Base-by-base conservation (phyloP, 2,329 filamentous ascomycete species). In the Gaeumannomyces sp. region DNA sequence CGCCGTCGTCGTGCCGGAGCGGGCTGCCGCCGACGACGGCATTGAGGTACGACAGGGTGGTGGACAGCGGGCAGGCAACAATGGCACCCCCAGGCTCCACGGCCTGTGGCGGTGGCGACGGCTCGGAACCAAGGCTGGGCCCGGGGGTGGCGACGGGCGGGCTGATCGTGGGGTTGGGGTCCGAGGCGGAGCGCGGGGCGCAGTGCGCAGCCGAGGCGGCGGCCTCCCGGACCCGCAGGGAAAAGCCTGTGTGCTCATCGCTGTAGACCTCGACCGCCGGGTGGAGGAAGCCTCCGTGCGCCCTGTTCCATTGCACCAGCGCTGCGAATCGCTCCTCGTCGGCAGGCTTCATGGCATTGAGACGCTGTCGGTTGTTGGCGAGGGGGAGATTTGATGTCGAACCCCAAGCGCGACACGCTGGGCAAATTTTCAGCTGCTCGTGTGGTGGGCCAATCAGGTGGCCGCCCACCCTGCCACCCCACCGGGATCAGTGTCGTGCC, bases 1-100 rank as follows among this genome's bases (percentile, higher is more conserved):
- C 16, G 16, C 14, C 38, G 16, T 19, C 38, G 38, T 16, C 14
- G 14, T 45, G 38, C 29, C 53, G 6, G 19, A 10, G n/a, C 65
- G 38, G 70, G 65, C 33, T 61, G 53, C 61, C 60, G 3, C 70
- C 70, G 25, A 71, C 69, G n/a, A 84, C 71, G 31, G 83, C 80
- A 70, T 88, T 84, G 64, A 88, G 76, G 70, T 83, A 88, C 0
- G 86, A 89, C 7, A 89, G 78, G 0, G 83, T 82, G 16, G 82
- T 79, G 4, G 73, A 68, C n/a, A 83, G 74, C 16, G 85, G 82
- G 57, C 86, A 82, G 38, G 75, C 76, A 67, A 86, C 82, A 57
- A 87, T 76, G 31, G 75, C 72, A 38, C 81, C 81, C 27, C 75
- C 76, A 1, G 75, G 67, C 2, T 70, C 65, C 50, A 81, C 67